Evolutionary conservation across 257 asterid species (phyloP).

Genomic region (Solanum microdontum): DNA sequence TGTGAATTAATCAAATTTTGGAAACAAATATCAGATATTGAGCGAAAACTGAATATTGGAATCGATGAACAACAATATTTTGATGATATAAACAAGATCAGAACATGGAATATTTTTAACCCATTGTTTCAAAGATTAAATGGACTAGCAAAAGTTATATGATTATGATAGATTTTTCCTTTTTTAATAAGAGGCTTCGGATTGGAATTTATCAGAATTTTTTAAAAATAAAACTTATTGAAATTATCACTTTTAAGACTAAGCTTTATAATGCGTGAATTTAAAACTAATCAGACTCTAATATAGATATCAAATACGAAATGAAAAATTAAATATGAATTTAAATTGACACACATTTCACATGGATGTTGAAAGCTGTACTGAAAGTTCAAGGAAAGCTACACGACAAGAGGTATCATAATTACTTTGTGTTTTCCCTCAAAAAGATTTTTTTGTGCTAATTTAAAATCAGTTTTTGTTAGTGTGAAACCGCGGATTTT

Average conservation of each 20-base stretch:
- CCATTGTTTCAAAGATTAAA: not conserved
- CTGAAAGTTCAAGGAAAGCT: not conserved
- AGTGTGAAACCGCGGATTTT: not conserved
- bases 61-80: too few relatives aligned
- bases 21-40: too few relatives aligned
- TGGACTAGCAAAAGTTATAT: not conserved
- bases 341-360: not conserved
- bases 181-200: not conserved
- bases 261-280: too few relatives aligned
- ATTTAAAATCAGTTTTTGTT: not conserved
- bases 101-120: too few relatives aligned
- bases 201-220: too few relatives aligned
- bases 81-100: not conserved
- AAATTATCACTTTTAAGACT: too few relatives aligned
- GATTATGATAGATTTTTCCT: not conserved
- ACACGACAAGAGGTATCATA: not conserved
- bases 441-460: not conserved
- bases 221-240: too few relatives aligned
- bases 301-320: too few relatives aligned
- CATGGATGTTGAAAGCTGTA: not conserved
- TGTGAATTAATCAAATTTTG: too few relatives aligned
- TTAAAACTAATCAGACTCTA: too few relatives aligned
- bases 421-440: not conserved
- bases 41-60: too few relatives aligned
- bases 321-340: not conserved